These are phyloP conservation scores for Dactylonectria estremocensis DNA, from an alignment of 2,329 filamentous ascomycete genomes.

Conservation along the genomic window DNA sequence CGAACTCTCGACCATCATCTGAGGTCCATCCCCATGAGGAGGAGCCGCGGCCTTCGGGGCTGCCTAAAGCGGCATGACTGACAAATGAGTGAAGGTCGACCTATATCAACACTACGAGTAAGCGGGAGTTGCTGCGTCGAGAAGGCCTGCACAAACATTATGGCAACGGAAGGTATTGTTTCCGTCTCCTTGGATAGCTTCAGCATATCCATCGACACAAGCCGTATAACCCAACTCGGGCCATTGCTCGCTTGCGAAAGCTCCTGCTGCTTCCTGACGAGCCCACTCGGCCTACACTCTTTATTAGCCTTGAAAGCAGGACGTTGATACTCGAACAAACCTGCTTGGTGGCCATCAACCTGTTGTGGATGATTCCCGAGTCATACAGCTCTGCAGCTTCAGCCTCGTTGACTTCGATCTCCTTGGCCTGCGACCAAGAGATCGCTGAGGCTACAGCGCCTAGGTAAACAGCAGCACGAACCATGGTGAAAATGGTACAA, in stretches of 20 bases:
- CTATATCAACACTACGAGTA: constrained; percentile 9
- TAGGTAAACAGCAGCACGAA: constrained; percentile 35
- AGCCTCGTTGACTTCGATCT: constrained; percentile 36
- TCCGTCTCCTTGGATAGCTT: constrained; percentile 61
- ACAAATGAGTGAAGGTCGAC: constrained; percentile 70
- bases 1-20: constrained; percentile 64
- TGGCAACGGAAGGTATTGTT: constrained; percentile 65
- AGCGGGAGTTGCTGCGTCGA: background rate
- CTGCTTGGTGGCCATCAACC: constrained; percentile 38
- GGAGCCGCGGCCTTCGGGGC: constrained; percentile 54
- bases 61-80: constrained; percentile 68
- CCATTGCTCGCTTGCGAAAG: constrained; percentile 54
- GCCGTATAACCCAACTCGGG: constrained; percentile 56
- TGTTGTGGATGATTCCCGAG: constrained; percentile 39
- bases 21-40: constrained; percentile 65
- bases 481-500: constrained; percentile 31
- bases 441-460: constrained; percentile 28
- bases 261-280: constrained; percentile 51
- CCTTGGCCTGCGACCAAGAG: constrained; percentile 35
- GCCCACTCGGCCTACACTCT: constrained; percentile 50
- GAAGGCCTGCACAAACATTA: constrained; percentile 53
- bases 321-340: background rate
- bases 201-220: constrained; percentile 61
- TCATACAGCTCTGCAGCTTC: constrained; percentile 37
- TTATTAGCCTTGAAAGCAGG: background rate